Percentiles rank a stretch among this genome's conserved stretches.
These are phyloP conservation scores for Chaetomiaceae sp. DNA, from an alignment of 2,329 filamentous ascomycete species.

Conservation along the genomic window DNA sequence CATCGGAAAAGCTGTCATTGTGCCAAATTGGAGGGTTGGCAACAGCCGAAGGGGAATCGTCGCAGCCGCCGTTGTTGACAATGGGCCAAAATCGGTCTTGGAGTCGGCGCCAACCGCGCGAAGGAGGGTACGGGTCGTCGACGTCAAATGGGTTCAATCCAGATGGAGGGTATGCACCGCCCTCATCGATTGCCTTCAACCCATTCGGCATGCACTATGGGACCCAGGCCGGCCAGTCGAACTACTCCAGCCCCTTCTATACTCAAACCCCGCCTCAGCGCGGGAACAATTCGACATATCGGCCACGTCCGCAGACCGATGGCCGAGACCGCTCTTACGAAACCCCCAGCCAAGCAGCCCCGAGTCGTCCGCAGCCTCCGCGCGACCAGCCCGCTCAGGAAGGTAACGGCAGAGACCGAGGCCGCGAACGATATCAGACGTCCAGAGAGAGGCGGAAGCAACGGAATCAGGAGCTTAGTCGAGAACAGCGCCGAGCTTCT, in stretches of 20 bases:
- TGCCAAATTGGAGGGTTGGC: no score
- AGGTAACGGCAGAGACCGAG: not conserved
- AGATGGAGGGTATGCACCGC: no score
- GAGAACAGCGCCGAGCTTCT: not conserved
- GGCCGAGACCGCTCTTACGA: not conserved
- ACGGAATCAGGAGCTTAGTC: not conserved
- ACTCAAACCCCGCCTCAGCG: not conserved
- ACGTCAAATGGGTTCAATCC: no score
- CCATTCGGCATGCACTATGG: no score
- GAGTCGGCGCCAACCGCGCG: not conserved
- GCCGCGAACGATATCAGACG: not conserved
- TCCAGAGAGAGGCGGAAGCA: not conserved
- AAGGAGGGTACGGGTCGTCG: not conserved
- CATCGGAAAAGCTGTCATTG: no score
- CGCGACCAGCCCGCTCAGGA: not conserved
- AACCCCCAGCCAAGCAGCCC: not conserved
- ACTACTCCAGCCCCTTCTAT: not conserved
- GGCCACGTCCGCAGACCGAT: not conserved
- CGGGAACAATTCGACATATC: not conserved
- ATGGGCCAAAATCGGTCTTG: conserved; percentile 7
- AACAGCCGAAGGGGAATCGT: no score
- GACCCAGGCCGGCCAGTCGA: conserved; percentile 1
- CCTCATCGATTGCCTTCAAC: not conserved
- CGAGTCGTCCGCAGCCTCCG: not conserved
- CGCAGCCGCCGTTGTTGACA: not conserved